phyloP scores from a whole-genome alignment of 169 alveolate species.

The Plasmodium vinckei region DNA sequence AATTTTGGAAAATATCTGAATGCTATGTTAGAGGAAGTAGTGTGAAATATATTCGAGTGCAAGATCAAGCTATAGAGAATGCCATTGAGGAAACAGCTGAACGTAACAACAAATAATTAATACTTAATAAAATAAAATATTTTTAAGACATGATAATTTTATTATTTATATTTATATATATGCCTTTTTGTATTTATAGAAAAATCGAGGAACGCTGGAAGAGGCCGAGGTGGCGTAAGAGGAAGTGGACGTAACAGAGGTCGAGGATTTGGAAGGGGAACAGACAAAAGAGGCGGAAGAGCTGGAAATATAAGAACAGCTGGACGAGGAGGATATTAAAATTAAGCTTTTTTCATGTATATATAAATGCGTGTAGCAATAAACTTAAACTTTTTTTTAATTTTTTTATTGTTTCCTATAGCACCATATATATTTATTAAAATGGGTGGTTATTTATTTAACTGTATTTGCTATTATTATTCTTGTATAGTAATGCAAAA shows the following conservation, averaged over 20 bases:
- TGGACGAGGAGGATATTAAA: constrained; percentile 22
- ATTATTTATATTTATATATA: neutral
- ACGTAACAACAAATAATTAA: constrained; percentile 63
- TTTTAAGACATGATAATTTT: neutral
- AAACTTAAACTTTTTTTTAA: neutral
- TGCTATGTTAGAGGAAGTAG: constrained; percentile 90
- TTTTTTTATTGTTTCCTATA: neutral
- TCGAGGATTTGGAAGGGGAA: no score
- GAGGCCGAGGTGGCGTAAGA: constrained; percentile 32
- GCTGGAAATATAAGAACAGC: constrained; percentile 28
- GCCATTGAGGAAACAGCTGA: constrained; percentile 86
- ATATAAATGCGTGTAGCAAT: neutral
- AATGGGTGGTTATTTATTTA: neutral
- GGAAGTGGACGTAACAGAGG: no score
- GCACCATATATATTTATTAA: neutral
- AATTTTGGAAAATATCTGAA: constrained; percentile 87
- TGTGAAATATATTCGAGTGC: constrained; percentile 87
- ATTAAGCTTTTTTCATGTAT: neutral
- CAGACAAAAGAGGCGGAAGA: constrained; percentile 13
- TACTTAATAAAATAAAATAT: constrained; percentile 5
- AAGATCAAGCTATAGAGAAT: constrained; percentile 85
- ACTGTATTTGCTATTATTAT: neutral
- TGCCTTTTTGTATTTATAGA: constrained; percentile 17
- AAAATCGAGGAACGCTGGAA: constrained; percentile 40
- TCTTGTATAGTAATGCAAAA: neutral